A percentile compares a stretch with the other conserved stretches of the same genome.
phyloP scores from a whole-genome alignment of 768 basidiomycete species.

The Calocybe gangraenosa region DNA sequence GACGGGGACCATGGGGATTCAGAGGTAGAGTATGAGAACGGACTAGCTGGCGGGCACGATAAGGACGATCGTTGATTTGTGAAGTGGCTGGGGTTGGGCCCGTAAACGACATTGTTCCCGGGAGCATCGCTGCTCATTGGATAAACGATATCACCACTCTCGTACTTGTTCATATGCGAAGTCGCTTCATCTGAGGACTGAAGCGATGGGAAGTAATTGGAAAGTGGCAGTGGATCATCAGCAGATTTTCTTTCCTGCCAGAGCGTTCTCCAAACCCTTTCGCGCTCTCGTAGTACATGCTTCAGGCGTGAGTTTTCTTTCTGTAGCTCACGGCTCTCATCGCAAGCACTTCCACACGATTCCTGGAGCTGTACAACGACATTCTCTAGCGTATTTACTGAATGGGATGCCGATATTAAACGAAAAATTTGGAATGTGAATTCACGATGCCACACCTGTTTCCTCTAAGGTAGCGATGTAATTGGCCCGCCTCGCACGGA shows the following conservation, averaged over 20 bases:
- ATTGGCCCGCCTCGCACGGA: conserved; percentile 75
- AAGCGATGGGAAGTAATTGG: conserved; percentile 39
- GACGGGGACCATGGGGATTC: conserved; percentile 35
- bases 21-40: conserved; percentile 40
- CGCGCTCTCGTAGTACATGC: conserved; percentile 65
- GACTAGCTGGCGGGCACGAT: conserved; percentile 25
- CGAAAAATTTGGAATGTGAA: conserved; percentile 9
- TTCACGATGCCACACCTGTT: conserved; percentile 42
- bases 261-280: conserved; percentile 68
- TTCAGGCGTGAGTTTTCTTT: conserved; percentile 64
- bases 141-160: conserved; percentile 40
- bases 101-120: conserved; percentile 39
- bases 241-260: conserved; percentile 61
- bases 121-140: conserved; percentile 43
- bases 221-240: conserved; percentile 49
- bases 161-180: conserved; percentile 30
- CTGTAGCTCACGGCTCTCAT: conserved; percentile 56
- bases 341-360: conserved; percentile 64
- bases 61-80: conserved; percentile 45
- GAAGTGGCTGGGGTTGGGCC: conserved; percentile 34
- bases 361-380: conserved; percentile 83
- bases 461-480: conserved; percentile 88
- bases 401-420: conserved; percentile 15
- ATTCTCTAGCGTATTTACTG: conserved; percentile 81
- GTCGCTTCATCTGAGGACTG: conserved; percentile 29